phyloP scores from a whole-genome alignment of 2,329 filamentous ascomycete species.

The Paraphoma sp. region DNA sequence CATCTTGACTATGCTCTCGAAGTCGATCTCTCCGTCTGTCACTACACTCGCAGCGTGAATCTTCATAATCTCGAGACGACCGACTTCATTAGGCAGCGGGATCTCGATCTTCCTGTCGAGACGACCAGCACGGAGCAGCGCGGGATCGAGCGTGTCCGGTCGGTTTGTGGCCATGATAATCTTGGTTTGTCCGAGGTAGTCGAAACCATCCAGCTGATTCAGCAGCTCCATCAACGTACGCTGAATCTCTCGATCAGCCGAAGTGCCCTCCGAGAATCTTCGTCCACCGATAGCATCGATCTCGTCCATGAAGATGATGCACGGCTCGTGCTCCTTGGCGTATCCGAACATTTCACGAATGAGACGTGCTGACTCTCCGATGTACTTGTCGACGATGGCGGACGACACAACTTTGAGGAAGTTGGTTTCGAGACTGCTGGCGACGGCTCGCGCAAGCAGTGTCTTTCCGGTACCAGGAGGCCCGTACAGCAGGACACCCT shows the following conservation, averaged over 20 bases:
- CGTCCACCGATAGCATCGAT: constrained; percentile 98
- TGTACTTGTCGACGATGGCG: constrained; percentile 99
- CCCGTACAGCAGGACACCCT: constrained; percentile 94
- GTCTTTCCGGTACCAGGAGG: constrained; percentile 98
- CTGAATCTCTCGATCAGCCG: constrained; percentile 97
- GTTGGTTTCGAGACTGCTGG: constrained; percentile 95
- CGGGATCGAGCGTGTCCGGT: constrained; percentile 94
- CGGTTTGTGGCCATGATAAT: constrained; percentile 99
- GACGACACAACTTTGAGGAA: constrained; percentile 99
- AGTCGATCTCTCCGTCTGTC: constrained; percentile 94
- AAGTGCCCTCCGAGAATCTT: constrained; percentile 96
- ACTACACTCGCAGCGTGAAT: constrained; percentile 89
- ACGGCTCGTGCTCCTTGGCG: constrained; percentile 98
- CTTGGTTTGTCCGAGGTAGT: constrained; percentile 99
- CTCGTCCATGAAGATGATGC: constrained; percentile 99
- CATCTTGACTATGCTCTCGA: constrained; percentile 99
- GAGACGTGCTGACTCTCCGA: constrained; percentile 94
- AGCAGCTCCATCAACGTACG: constrained; percentile 98
- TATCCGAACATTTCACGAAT: constrained; percentile 99
- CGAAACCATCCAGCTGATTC: constrained; percentile 98
- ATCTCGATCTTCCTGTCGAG: constrained; percentile 99
- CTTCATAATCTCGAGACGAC: constrained; percentile 95
- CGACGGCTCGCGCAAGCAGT: constrained; percentile 89
- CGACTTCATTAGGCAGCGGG: constrained; percentile 94
- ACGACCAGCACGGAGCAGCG: constrained; percentile 87